Evolutionary conservation across 2,329 filamentous ascomycete species (phyloP).

Genomic region (Ophiosphaerella narmari): DNA sequence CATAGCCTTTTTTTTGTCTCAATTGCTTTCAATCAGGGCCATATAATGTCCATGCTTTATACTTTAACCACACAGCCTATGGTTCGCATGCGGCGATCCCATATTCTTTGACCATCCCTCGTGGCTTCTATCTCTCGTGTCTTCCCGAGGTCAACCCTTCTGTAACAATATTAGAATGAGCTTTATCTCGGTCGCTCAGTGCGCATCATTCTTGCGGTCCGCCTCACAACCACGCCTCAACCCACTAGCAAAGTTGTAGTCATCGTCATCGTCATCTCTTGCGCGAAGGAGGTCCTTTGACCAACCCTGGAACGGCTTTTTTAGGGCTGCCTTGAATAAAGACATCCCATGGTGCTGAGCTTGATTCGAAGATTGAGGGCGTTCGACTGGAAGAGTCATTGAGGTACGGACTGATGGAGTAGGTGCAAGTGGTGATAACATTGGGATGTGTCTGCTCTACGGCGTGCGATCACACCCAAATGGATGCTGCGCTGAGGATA

Average conservation of each 20-base stretch:
- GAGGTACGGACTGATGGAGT: conserved; percentile 8
- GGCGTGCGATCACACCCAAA: too few relatives aligned
- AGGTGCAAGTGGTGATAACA: conserved; percentile 7
- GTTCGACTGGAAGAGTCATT: neutral
- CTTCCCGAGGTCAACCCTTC: too few relatives aligned
- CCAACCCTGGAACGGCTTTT: conserved; percentile 44
- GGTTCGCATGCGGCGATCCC: too few relatives aligned
- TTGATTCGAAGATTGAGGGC: conserved; percentile 2
- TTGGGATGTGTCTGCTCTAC: conserved; percentile 1
- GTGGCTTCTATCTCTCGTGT: too few relatives aligned
- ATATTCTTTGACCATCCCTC: too few relatives aligned
- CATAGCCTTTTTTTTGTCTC: too few relatives aligned
- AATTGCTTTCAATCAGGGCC: too few relatives aligned
- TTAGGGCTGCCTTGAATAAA: conserved; percentile 27
- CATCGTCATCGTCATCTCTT: conserved; percentile 39
- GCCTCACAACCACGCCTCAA: conserved; percentile 20
- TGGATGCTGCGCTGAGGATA: too few relatives aligned
- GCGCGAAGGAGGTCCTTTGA: conserved; percentile 39
- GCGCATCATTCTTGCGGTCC: conserved; percentile 8
- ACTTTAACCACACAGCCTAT: too few relatives aligned
- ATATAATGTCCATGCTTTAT: too few relatives aligned
- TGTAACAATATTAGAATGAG: too few relatives aligned
- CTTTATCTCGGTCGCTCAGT: neutral
- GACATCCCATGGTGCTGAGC: conserved; percentile 8
- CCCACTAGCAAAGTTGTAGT: conserved; percentile 43